Evolutionary conservation across 2,329 filamentous ascomycete species (phyloP).

Genomic region (Colletotrichum tropicale): DNA sequence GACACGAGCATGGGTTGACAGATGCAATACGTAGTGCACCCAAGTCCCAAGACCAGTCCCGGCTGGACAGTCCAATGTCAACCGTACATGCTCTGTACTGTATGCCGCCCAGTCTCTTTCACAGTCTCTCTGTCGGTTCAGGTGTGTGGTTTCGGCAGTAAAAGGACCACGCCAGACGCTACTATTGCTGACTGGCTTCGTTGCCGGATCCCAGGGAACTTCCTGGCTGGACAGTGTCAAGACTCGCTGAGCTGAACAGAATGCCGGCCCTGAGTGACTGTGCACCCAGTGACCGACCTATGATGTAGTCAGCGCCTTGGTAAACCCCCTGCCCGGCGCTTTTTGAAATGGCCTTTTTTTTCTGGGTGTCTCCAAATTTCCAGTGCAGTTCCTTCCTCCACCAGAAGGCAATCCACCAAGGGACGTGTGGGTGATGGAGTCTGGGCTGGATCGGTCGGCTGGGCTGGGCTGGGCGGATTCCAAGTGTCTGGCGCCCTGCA

Average conservation of each 20-base stretch:
- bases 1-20: background rate
- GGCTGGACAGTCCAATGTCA: background rate
- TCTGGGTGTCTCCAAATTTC: background rate
- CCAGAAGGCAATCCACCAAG: background rate
- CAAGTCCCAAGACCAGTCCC: background rate
- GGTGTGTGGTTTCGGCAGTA: background rate
- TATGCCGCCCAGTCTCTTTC: background rate
- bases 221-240: background rate
- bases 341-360: background rate
- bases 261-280: background rate
- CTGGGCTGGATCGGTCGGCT: background rate
- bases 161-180: background rate
- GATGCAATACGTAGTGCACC: slow-evolving; percentile 2
- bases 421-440: background rate
- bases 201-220: background rate
- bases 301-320: slow-evolving; percentile 12
- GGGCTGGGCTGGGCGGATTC: slow-evolving; percentile 7
- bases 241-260: background rate
- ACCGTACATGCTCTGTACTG: background rate
- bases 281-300: slow-evolving; percentile 1
- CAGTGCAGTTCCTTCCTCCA: background rate
- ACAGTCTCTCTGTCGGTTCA: background rate
- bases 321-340: slow-evolving; percentile 1
- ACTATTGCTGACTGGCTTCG: background rate
- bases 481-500: background rate